Percentiles rank a stretch among this genome's conserved stretches.
These are phyloP conservation scores for Hericium alpestre DNA, from an alignment of 768 basidiomycete genomes.

Conservation along the genomic window DNA sequence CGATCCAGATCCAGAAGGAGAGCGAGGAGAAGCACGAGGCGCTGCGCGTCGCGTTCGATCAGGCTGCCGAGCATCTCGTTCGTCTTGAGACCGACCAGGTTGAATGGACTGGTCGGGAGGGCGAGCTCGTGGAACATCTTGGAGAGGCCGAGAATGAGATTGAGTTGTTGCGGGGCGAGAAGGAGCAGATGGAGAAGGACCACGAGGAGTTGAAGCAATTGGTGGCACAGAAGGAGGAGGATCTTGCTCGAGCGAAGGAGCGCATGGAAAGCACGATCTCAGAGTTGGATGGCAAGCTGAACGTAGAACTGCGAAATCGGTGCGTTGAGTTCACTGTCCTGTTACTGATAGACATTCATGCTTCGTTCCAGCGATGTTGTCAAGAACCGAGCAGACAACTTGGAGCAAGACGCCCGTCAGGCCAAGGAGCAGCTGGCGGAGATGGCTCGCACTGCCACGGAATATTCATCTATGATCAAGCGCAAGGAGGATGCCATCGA, in stretches of 20 bases:
- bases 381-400: constrained; percentile 43
- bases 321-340: constrained; percentile 24
- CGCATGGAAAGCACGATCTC: constrained; percentile 52
- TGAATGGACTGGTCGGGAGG: constrained; percentile 54
- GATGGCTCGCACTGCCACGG: constrained; percentile 63
- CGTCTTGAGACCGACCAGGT: constrained; percentile 70
- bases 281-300: constrained; percentile 65
- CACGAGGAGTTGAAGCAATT: constrained; percentile 62
- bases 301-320: constrained; percentile 54
- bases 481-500: constrained; percentile 67
- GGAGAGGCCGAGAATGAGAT: constrained; percentile 48
- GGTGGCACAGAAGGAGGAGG: constrained; percentile 69
- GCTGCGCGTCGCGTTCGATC: constrained; percentile 62
- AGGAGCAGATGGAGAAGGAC: constrained; percentile 52
- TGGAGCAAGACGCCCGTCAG: constrained; percentile 62
- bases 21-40: constrained; percentile 69
- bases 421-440: constrained; percentile 71
- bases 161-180: constrained; percentile 43
- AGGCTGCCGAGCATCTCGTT: constrained; percentile 80
- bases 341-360: neutral
- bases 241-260: constrained; percentile 62
- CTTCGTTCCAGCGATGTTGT: constrained; percentile 45
- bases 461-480: constrained; percentile 66
- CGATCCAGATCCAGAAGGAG: constrained; percentile 67
- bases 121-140: constrained; percentile 48